phyloP scores from a whole-genome alignment of 2,329 filamentous ascomycete species.

The Cryphonectria naterciae region DNA sequence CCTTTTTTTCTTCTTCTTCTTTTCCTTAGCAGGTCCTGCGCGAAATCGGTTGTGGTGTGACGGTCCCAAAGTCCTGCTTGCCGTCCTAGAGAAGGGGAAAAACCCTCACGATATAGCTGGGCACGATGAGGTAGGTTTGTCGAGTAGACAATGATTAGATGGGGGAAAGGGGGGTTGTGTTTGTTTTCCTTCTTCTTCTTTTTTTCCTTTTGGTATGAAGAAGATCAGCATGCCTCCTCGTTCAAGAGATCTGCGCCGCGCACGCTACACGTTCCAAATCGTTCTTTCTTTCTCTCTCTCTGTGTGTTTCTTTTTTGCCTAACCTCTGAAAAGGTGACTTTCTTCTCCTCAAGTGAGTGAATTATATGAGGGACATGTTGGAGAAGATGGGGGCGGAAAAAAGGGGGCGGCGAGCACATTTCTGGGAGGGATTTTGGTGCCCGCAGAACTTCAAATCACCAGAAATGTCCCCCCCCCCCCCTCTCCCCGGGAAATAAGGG shows the following conservation, averaged over 20 bases:
- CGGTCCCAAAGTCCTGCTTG: neutral
- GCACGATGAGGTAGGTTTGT: neutral
- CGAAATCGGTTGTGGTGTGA: neutral
- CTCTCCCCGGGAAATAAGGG: slow-evolving; percentile 3
- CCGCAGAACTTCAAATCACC: neutral
- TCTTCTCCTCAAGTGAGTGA: neutral
- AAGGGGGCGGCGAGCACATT: neutral
- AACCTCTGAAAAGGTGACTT: neutral
- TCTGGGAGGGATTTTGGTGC: neutral
- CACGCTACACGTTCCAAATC: neutral
- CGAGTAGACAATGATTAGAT: neutral
- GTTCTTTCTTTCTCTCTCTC: neutral
- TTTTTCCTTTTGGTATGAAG: neutral
- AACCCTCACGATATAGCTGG: neutral
- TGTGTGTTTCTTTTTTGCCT: neutral
- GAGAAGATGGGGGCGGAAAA: neutral
- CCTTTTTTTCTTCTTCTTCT: neutral
- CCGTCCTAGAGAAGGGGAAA: neutral
- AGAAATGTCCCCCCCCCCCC: neutral
- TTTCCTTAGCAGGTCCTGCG: neutral
- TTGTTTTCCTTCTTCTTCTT: too few relatives aligned
- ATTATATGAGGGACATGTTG: slow-evolving; percentile 3
- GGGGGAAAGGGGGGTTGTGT: too few relatives aligned
- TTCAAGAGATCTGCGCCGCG: neutral
- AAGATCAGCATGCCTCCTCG: neutral